phyloP scores from a whole-genome alignment of 2,329 filamentous ascomycete genomes.

The Apiospora phragmitis region DNA sequence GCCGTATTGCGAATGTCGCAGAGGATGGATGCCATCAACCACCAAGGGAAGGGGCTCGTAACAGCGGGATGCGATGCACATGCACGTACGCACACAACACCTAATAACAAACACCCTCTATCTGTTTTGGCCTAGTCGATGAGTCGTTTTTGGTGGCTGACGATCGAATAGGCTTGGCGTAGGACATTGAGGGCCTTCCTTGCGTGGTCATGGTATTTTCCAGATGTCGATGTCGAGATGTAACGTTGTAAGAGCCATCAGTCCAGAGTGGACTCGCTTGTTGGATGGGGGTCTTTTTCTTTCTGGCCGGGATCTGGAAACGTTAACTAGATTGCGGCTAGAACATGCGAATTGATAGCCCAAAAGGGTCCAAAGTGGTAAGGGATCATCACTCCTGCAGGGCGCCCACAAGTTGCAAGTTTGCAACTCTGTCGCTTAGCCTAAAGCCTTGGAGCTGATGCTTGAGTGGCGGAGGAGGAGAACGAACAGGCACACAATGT shows the following conservation, averaged over 20 bases:
- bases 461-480: background rate
- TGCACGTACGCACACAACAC: background rate
- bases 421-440: background rate
- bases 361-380: background rate
- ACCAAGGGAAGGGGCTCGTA: background rate
- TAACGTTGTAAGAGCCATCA: constrained; percentile 10
- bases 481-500: background rate
- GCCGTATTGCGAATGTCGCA: constrained; percentile 3
- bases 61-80: background rate
- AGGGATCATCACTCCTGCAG: background rate
- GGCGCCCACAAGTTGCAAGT: background rate
- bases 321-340: constrained; percentile 1
- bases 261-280: background rate
- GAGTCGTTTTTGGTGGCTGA: background rate
- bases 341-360: background rate
- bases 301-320: background rate
- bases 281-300: background rate
- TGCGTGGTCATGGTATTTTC: background rate
- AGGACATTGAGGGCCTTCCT: background rate
- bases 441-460: background rate
- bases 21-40: background rate
- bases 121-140: background rate
- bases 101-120: background rate
- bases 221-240: constrained; percentile 11
- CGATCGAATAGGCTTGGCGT: background rate